phyloP scores from a whole-genome alignment of 768 basidiomycete species.

The Gymnopilus junonius region DNA sequence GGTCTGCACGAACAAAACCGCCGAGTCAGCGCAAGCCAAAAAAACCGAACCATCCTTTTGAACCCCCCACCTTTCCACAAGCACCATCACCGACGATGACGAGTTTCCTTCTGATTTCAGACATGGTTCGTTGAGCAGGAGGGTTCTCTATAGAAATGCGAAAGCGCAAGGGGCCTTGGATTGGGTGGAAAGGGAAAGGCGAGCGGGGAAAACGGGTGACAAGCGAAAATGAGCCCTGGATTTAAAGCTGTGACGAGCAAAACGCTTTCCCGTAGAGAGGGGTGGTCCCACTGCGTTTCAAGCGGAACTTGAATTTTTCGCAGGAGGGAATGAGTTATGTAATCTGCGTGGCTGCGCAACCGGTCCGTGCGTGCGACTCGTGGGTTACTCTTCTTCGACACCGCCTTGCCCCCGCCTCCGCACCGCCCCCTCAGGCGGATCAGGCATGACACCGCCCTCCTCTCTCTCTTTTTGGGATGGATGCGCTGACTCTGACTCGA shows the following conservation, averaged over 20 bases:
- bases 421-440: not conserved
- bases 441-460: not conserved
- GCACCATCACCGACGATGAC: constrained; percentile 99
- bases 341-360: not conserved
- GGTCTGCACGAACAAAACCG: constrained; percentile 52
- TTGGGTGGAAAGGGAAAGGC: not conserved
- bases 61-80: constrained; percentile 78
- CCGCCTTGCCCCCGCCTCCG: not conserved
- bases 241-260: constrained; percentile 6
- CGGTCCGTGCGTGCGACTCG: not conserved
- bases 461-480: not conserved
- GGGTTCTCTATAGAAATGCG: not conserved
- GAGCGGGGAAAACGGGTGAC: not conserved
- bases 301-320: constrained; percentile 24
- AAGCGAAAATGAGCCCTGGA: not conserved
- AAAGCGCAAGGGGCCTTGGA: not conserved
- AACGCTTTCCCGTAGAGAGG: constrained; percentile 17
- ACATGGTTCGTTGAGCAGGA: constrained; percentile 54
- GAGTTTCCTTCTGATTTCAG: constrained; percentile 98
- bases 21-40: not conserved
- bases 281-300: constrained; percentile 24
- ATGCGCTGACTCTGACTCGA: too few relatives aligned
- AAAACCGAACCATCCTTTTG: not conserved
- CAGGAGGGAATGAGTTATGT: not conserved
- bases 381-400: not conserved